Conservation (phyloP, 106 monocot genomes). For the Platanthera zijinensis region DNA sequence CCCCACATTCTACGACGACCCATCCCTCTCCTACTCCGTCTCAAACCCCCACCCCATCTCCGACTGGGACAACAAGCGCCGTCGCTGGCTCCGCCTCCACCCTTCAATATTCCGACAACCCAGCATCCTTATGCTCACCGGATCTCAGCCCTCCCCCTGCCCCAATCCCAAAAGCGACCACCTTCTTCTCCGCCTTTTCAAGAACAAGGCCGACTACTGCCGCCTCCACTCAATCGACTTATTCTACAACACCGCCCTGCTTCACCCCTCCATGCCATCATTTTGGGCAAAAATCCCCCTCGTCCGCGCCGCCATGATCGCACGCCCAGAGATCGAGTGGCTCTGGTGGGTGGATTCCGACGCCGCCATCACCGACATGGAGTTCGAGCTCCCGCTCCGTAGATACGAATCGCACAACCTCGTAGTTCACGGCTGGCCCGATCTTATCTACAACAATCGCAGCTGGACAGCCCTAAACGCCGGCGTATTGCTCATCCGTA, state of each 20-base stretch:
- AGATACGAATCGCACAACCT: slow-evolving; percentile 47
- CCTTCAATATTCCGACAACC: background rate
- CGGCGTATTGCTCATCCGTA: slow-evolving; percentile 83
- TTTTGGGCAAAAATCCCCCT: slow-evolving; percentile 69
- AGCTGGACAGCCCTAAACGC: slow-evolving; percentile 87
- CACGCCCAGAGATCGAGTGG: slow-evolving; percentile 89
- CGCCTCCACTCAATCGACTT: slow-evolving; percentile 46
- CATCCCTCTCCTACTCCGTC: slow-evolving; percentile 12
- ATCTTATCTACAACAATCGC: slow-evolving; percentile 34
- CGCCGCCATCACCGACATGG: slow-evolving; percentile 90
- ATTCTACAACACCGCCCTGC: slow-evolving; percentile 65
- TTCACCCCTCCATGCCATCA: slow-evolving; percentile 49
- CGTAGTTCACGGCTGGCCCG: slow-evolving; percentile 69
- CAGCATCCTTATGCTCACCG: slow-evolving; percentile 51
- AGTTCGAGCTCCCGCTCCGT: slow-evolving; percentile 58
- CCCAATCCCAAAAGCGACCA: slow-evolving; percentile 24
- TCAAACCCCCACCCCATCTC: background rate
- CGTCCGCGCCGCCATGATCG: slow-evolving; percentile 72
- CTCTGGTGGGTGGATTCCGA: slow-evolving; percentile 93
- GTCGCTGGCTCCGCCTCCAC: slow-evolving; percentile 8
- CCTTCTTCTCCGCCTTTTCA: slow-evolving; percentile 52
- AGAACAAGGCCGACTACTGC: slow-evolving; percentile 79
- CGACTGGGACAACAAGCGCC: slow-evolving; percentile 19
- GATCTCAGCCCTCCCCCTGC: slow-evolving; percentile 50
- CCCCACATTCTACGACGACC: slow-evolving; percentile 16